Conservation (phyloP, 208 protist species). For the Wallacemonas collosoma region DNA sequence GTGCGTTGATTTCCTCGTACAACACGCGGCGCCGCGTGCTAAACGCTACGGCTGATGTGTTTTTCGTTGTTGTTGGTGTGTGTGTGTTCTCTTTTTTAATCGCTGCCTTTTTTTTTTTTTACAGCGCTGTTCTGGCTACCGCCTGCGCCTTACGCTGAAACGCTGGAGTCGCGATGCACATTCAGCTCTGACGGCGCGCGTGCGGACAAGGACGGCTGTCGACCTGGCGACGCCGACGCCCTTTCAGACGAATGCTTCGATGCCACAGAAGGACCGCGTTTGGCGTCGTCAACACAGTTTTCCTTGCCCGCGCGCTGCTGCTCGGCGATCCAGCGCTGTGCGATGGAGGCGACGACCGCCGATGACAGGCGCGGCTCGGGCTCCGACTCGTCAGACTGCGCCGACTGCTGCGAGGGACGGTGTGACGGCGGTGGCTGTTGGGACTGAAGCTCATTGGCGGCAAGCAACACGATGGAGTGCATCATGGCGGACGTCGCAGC, state of each 20-base stretch:
- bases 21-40: too few relatives aligned
- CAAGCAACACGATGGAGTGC: slow-evolving; percentile 17
- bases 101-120: slow-evolving; percentile 15
- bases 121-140: slow-evolving; percentile 13
- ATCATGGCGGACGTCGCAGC: slow-evolving; percentile 14
- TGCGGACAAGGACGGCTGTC: slow-evolving; percentile 11
- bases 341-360: slow-evolving; percentile 14
- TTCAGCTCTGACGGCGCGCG: slow-evolving; percentile 15
- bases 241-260: neutral
- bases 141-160: neutral
- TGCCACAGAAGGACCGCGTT: neutral
- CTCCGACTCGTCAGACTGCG: neutral
- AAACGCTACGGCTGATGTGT: too few relatives aligned
- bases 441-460: slow-evolving; percentile 10
- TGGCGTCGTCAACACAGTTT: neutral
- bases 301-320: slow-evolving; percentile 16
- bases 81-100: neutral
- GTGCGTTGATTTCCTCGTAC: too few relatives aligned
- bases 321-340: slow-evolving; percentile 14
- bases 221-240: neutral
- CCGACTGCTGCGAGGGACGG: neutral
- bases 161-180: neutral
- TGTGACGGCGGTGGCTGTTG: neutral
- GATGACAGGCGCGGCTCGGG: slow-evolving; percentile 12
- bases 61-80: too few relatives aligned